These are phyloP conservation scores for Spizellomyces punctatus DNA, from an alignment of 192 early-diverging fungal species.

Conservation along the genomic window DNA sequence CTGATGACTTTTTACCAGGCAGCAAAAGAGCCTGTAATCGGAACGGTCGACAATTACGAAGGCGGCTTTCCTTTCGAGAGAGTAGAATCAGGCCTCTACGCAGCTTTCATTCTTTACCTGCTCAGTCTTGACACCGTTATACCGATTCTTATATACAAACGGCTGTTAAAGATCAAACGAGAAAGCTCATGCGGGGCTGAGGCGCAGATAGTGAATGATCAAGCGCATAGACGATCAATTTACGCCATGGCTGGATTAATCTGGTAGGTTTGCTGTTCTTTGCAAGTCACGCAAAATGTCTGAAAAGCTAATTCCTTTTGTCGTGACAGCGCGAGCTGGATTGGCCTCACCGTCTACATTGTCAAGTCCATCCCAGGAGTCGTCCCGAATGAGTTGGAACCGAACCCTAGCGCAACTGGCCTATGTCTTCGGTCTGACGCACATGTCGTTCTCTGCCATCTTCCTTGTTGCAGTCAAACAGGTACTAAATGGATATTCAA, in stretches of 20 bases:
- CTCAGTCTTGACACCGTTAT: neutral
- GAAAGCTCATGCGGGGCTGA: too few species aligned
- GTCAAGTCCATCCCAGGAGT: neutral
- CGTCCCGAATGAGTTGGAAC: neutral
- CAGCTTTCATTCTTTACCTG: conserved; percentile 1
- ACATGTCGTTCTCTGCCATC: neutral
- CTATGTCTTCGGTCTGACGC: neutral
- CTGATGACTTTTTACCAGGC: neutral
- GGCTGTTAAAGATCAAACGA: neutral
- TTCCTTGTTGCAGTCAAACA: neutral
- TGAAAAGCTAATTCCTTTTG: neutral
- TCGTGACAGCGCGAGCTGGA: neutral
- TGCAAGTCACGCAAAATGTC: neutral
- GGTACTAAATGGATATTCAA: neutral
- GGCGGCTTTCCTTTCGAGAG: neutral
- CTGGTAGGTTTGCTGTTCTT: too few species aligned
- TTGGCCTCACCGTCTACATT: neutral
- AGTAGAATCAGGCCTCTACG: too few species aligned
- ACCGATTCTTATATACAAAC: neutral
- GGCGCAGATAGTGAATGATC: too few species aligned
- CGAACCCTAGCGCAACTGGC: neutral
- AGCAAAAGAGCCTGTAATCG: neutral
- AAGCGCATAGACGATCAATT: too few species aligned
- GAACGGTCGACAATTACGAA: neutral
- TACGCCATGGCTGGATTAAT: too few species aligned